These are phyloP conservation scores for Fusarium dimerum DNA, from an alignment of 2,329 filamentous ascomycete species.

Conservation along the genomic window DNA sequence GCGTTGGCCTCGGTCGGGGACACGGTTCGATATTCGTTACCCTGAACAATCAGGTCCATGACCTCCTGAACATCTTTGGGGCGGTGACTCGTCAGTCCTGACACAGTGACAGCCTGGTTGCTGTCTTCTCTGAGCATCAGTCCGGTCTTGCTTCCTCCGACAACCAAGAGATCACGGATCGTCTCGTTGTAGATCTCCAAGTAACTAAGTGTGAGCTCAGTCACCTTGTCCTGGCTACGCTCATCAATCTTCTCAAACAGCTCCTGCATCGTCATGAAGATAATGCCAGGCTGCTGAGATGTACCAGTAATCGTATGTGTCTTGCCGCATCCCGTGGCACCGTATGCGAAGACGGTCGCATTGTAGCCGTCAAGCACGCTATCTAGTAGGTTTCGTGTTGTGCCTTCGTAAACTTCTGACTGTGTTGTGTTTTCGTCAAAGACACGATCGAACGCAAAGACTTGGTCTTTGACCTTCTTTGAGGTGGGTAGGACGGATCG, in stretches of 20 bases:
- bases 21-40: slow-evolving; percentile 92
- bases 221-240: slow-evolving; percentile 79
- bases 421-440: slow-evolving; percentile 96
- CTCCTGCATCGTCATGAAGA: slow-evolving; percentile 99
- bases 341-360: slow-evolving; percentile 97
- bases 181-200: slow-evolving; percentile 99
- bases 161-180: slow-evolving; percentile 91
- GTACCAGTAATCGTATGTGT: slow-evolving; percentile 97
- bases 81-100: slow-evolving; percentile 86
- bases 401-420: slow-evolving; percentile 91
- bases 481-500: slow-evolving; percentile 78
- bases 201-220: slow-evolving; percentile 90
- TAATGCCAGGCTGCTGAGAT: slow-evolving; percentile 89
- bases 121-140: slow-evolving; percentile 94
- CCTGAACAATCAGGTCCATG: slow-evolving; percentile 98
- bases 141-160: slow-evolving; percentile 77
- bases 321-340: slow-evolving; percentile 96
- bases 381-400: slow-evolving; percentile 85
- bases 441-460: slow-evolving; percentile 93
- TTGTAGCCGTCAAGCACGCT: slow-evolving; percentile 98
- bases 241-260: slow-evolving; percentile 96
- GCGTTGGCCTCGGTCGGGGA: slow-evolving; percentile 97
- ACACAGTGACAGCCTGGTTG: slow-evolving; percentile 88
- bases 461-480: slow-evolving; percentile 95
- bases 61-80: slow-evolving; percentile 92